Base-by-base conservation (phyloP, 805 yeast species). In the Yamadazyma phyllophila region DNA sequence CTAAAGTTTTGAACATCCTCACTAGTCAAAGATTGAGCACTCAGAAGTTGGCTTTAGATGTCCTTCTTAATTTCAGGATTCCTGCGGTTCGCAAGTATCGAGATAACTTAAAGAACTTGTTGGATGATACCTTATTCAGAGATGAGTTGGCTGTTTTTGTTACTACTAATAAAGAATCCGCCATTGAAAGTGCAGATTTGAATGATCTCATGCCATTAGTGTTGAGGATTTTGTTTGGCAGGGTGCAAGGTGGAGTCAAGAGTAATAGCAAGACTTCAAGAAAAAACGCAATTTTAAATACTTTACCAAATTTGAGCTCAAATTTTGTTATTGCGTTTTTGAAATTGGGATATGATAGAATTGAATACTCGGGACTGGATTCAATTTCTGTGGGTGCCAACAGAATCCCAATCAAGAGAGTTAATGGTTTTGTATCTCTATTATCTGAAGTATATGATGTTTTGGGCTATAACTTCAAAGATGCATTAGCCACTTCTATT, bases 91-190 rank as follows among this genome's bases (percentile, higher is more conserved):
- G 74, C 43, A 85, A 83, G 59, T 92, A 89, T 59, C 73, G 76
- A 46, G 96, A 85, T 49, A 83, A 84, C 53, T 67, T 94, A 55
- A 76, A 67, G 39, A 90, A 85, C 50, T 64, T 94, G 47, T 68
- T 92, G 13, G 97, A 92, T 61, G 96, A 89, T 49, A 78, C 87
- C 2, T 69, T 84, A 13, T 91, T 89, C 69, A 80, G 89, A 47
- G 99, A 94, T 64, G 97, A 91, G 63, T 68, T 91, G 26, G 71
- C 86, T 15, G 77, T 75, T 13, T 75, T 94, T 33, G 66, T 88
- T 14, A 73, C 77, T 14, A 73, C 71, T 32, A 69, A 75, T 15
- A 11, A 31, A 7, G 80, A 76, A 4, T 76, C 81, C 7, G 71
- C 66, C 3, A 73, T 90, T 44, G 88, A 85, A 50, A 73, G 70